Percentiles rank a stretch among this genome's conserved stretches.
Conservation (phyloP, 371 early-diverging fungal genomes). For the Syncephalastrum monosporum region DNA sequence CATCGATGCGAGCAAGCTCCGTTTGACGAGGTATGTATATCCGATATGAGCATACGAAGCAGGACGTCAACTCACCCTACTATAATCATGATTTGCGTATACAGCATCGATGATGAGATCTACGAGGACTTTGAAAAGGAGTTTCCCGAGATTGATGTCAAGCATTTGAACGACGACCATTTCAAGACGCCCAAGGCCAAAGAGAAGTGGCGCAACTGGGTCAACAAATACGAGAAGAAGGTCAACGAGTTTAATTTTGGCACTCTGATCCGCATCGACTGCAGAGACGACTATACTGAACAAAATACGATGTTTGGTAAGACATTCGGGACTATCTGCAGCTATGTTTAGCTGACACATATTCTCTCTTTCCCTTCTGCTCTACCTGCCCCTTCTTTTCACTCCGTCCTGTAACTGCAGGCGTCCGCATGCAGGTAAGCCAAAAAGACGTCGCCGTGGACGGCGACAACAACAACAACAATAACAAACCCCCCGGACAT, state of each 20-base stretch:
- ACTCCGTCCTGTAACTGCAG: conserved; percentile 16
- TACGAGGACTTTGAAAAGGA: conserved; percentile 69
- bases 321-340: conserved; percentile 8
- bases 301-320: conserved; percentile 88
- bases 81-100: too few species aligned
- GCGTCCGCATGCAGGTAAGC: conserved; percentile 52
- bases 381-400: conserved; percentile 1
- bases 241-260: conserved; percentile 93
- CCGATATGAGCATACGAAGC: too few species aligned
- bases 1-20: conserved; percentile 68
- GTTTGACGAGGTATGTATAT: conserved; percentile 71
- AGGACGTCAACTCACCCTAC: too few species aligned
- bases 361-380: conserved; percentile 12
- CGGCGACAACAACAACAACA: too few species aligned
- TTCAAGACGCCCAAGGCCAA: conserved; percentile 83
- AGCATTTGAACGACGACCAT: conserved; percentile 62
- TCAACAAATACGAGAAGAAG: conserved; percentile 80
- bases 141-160: conserved; percentile 73
- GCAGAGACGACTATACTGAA: conserved; percentile 74
- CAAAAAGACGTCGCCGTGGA: neutral
- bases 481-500: too few species aligned
- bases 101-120: conserved; percentile 82
- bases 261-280: conserved; percentile 77
- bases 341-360: conserved; percentile 6
- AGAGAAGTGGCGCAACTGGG: conserved; percentile 86